Conservation (phyloP, 2,329 filamentous ascomycete genomes). For the Paecilomyces dactylethromorphus region DNA sequence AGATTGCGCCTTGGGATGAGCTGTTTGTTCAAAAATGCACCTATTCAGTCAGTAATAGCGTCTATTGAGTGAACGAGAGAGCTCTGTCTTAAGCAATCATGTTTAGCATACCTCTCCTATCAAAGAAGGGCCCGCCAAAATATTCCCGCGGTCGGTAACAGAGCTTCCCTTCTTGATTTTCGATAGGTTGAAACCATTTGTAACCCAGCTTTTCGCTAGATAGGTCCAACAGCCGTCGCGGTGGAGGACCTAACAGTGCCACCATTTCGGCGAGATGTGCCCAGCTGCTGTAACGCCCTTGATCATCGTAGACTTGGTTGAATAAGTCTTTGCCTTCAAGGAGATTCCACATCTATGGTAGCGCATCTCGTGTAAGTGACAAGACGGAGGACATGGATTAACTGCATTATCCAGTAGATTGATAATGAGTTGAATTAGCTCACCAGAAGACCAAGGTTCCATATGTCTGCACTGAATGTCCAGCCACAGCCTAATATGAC, state of each 20-base stretch:
- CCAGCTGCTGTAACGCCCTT: constrained; percentile 23
- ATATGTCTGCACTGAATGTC: background rate
- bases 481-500: background rate
- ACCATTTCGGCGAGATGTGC: constrained; percentile 36
- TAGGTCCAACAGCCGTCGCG: constrained; percentile 18
- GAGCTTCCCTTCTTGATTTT: constrained; percentile 6
- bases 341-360: constrained; percentile 22
- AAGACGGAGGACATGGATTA: background rate
- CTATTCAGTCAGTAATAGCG: background rate
- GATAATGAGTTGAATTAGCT: background rate
- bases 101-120: constrained; percentile 10
- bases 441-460: background rate
- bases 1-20: background rate
- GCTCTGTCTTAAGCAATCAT: background rate
- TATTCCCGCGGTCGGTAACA: constrained; percentile 12
- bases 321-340: constrained; percentile 25
- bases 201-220: constrained; percentile 8
- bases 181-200: constrained; percentile 12
- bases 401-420: background rate
- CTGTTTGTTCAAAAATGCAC: background rate
- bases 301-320: constrained; percentile 18
- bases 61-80: no score
- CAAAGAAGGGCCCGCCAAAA: constrained; percentile 20
- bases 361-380: background rate
- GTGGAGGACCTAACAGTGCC: constrained; percentile 29